These are phyloP conservation scores for Solanum sejunctum DNA, from an alignment of 257 asterid genomes.

Conservation along the genomic window DNA sequence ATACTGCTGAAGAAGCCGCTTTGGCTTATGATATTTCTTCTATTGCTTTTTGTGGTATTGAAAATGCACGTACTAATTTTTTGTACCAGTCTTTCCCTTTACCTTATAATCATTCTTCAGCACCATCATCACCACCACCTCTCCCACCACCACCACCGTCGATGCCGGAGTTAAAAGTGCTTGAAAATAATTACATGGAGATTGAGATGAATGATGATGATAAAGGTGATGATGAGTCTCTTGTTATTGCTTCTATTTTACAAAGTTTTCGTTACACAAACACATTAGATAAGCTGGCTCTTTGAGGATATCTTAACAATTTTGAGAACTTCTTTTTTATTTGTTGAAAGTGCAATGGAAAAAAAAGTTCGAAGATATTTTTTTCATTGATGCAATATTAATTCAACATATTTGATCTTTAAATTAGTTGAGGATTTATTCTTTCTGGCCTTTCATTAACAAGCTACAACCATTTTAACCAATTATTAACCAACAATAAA, in stretches of 20 bases:
- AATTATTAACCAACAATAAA: background rate
- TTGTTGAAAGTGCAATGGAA: background rate
- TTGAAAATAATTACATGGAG: background rate
- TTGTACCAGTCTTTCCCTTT: background rate
- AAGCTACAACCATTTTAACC: background rate
- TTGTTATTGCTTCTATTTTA: conserved; percentile 29
- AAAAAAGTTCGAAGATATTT: background rate
- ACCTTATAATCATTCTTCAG: background rate
- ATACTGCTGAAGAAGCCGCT: conserved; percentile 27
- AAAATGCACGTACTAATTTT: conserved; percentile 24
- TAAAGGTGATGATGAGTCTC: conserved; percentile 22
- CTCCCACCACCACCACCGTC: background rate
- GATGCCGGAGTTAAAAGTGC: background rate
- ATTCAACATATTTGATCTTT: background rate
- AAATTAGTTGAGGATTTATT: background rate
- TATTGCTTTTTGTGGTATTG: conserved; percentile 16
- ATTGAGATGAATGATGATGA: background rate
- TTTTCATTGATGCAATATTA: background rate
- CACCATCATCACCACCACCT: background rate
- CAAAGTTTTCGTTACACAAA: conserved; percentile 20
- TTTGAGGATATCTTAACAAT: background rate
- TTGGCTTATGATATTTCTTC: conserved; percentile 24
- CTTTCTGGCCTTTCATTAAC: background rate
- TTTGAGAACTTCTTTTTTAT: background rate
- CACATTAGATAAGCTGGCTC: background rate